Percentiles rank a stretch among this genome's conserved stretches.
These are phyloP conservation scores for Microcera coccophila DNA, from an alignment of 2,329 filamentous ascomycete genomes.

Conservation along the genomic window DNA sequence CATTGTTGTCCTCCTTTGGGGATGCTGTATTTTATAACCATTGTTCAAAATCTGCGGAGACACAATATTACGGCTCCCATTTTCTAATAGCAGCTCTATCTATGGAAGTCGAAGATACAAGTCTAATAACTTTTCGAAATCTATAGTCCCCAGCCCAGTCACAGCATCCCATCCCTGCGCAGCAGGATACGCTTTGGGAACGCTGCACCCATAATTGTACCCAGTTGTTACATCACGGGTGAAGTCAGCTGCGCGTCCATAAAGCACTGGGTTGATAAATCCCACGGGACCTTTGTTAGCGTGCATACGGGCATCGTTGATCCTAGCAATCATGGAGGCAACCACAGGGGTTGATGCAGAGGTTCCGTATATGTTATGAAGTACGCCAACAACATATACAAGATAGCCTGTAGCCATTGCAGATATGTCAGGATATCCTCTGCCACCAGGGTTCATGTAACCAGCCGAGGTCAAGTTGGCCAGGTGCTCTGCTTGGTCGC, in stretches of 20 bases:
- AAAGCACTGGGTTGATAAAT: conserved; percentile 8
- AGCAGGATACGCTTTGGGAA: neutral
- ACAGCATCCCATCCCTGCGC: neutral
- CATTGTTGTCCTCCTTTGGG: too few relatives aligned
- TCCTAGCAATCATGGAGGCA: conserved; percentile 8
- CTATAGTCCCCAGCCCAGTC: neutral
- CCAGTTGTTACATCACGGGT: neutral
- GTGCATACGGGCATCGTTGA: conserved; percentile 6
- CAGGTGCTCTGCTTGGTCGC: neutral
- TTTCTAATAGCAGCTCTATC: neutral
- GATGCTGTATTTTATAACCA: too few relatives aligned
- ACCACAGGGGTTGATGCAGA: conserved; percentile 9
- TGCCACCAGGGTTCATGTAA: neutral
- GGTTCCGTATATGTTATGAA: conserved; percentile 3
- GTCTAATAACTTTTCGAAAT: neutral
- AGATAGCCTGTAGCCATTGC: neutral
- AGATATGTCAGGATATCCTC: neutral
- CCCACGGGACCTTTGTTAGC: conserved; percentile 7
- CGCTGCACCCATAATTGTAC: neutral
- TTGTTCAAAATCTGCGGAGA: too few relatives aligned
- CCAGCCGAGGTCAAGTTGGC: neutral
- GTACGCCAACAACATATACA: neutral
- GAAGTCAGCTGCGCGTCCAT: neutral
- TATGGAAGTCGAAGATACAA: neutral
- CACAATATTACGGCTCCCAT: too few relatives aligned